Base-by-base conservation (phyloP, 352 stramenopile genomes). In the Phytophthora gonapodyides region DNA sequence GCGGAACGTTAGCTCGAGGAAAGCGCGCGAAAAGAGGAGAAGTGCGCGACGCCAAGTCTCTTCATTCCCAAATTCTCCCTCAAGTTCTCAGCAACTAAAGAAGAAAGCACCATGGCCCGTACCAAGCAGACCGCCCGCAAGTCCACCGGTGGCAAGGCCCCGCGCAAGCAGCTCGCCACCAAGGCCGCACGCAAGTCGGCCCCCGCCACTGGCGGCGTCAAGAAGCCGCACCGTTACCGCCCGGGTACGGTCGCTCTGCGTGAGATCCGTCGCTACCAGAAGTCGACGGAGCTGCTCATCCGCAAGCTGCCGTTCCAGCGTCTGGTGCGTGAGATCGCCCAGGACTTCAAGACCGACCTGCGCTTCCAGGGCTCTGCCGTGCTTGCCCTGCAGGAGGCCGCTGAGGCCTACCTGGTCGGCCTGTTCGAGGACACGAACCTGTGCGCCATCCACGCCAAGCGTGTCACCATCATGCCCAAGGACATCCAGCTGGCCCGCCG, bases 221-320 rank as follows among this genome's bases (percentile, higher is more conserved):
- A 98, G 91, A 98, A 98, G 83, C 92, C 77, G 17, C 74, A 88
- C 71, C 81, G 87, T 64, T 94, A 91, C 80, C 81, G 82, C 43
- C 87, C 86, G 2, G 92, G 92, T 64, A 88, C 94, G 77, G 68
- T 83, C 30, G 96, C 96, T n/a, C 78, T 99, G 16, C 86, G 89
- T 79, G 97, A 99, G 75, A 99, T 99, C 70, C 84, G 97, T 65
- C 76, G 84, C 42, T 99, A 98, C 80, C 97, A 99, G 84, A 90
- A 89, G 57, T 97, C 82, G 50, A 99, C 97, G 9, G 95, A 99
- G 63, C 83, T 99, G 17, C 71, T 99, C 42, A 84, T 99, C 58
- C 93, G 97, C 50, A 97, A 97, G 76, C 82, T 99, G 17, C 97
- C 97, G 27, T 99, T 99, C 80, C 93, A 97, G 56, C 82, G 97